Percentiles rank a stretch among this genome's conserved stretches.
Evolutionary conservation across 805 yeast genomes (phyloP).

Genomic region (Wickerhamiella shivajii): DNA sequence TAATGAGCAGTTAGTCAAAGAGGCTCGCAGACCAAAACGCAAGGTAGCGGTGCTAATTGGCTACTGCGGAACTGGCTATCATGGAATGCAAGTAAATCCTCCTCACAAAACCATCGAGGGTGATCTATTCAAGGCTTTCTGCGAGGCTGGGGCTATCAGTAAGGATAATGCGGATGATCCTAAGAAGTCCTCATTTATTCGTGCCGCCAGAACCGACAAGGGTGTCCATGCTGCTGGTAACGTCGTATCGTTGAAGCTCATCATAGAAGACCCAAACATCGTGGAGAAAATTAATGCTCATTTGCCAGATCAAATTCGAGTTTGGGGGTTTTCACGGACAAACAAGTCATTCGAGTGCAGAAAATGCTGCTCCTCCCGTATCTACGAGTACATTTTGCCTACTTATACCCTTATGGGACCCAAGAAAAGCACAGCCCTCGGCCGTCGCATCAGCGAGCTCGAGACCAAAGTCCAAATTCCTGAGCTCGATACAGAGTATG

Average conservation of each 20-base stretch:
- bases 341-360: conserved; percentile 90
- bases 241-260: conserved; percentile 69
- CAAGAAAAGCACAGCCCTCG: conserved; percentile 57
- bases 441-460: conserved; percentile 43
- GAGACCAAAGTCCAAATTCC: conserved; percentile 42
- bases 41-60: conserved; percentile 87
- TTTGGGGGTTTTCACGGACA: conserved; percentile 86
- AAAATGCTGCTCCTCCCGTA: conserved; percentile 87
- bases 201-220: conserved; percentile 65
- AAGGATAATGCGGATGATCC: conserved; percentile 76
- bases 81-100: conserved; percentile 90
- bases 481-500: conserved; percentile 53
- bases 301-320: conserved; percentile 73
- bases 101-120: conserved; percentile 84
- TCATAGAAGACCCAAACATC: conserved; percentile 66
- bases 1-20: conserved; percentile 1
- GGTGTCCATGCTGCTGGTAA: conserved; percentile 98
- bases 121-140: conserved; percentile 69
- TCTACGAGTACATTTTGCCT: conserved; percentile 88
- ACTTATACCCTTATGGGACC: conserved; percentile 85
- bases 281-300: conserved; percentile 54
- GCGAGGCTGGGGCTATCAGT: conserved; percentile 76
- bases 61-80: conserved; percentile 92
- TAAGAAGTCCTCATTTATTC: conserved; percentile 64
- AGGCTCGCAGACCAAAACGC: conserved; percentile 39